Evolutionary conservation across 2,329 filamentous ascomycete species (phyloP), one percentile per base, ranked within the genome.

Genomic region (Aphanocladium album): DNA sequence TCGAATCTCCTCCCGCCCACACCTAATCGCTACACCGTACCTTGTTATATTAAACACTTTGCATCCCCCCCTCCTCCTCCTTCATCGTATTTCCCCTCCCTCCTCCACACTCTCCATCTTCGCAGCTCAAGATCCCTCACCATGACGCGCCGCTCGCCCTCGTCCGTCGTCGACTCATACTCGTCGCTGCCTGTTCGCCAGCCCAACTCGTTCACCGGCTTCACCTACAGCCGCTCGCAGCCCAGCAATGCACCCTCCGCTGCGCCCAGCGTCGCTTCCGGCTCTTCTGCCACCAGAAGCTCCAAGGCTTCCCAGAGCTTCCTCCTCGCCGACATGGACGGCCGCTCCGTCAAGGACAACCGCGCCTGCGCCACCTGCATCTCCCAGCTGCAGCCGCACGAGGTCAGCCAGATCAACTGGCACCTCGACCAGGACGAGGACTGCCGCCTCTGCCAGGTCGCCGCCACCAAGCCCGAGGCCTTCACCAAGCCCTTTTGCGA

Each of bases 401-500:
- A 75, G 62, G 53, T 68, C 25, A 63, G 63, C 35, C 71, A 73
- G 62, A 67, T 74, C 50, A 72, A 70, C 64, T 72, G 68, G 71
- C 65, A 68, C 57, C 60, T 70, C 19, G 62, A 66, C 47, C 6
- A 41, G 16, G 63, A 65, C 47, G 64, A 65, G 50, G 60, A 63
- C 35, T 79, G 77, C 61, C 69, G 66, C 17, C 67, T 78, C 51
- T 78, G 77, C 67, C 67, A 71, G 57, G 67, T 75, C 49, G 69
- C 70, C 64, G 71, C 76, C 59, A 70, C 74, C 65, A 76, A 78
- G 57, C 83, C 86, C 5, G 86, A 87, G 68, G 81, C 80, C 62
- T 96, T 92, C 73, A 89, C 90, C 9, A 81, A 91, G 75, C 91
- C 92, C 1, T 97, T 96, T 73, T 88, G 89, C 72, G 83, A 91